A percentile compares a stretch with the other conserved stretches of the same genome.
phyloP scores from a whole-genome alignment of 2,329 filamentous ascomycete species.

The Penicillium vulpinum region DNA sequence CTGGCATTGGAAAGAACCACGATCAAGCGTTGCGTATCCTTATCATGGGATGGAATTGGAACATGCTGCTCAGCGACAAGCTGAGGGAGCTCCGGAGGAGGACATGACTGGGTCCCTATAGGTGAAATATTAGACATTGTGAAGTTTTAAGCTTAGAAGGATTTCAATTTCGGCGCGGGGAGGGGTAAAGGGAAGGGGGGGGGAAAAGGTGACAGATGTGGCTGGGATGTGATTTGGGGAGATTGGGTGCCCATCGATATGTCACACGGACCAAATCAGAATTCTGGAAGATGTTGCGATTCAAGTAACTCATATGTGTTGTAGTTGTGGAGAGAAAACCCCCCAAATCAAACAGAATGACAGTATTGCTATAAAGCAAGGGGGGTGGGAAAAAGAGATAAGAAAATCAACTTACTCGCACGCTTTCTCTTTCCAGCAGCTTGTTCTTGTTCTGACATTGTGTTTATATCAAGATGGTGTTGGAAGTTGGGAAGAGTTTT shows the following conservation, averaged over 20 bases:
- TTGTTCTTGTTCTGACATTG: slow-evolving; percentile 37
- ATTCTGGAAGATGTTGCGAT: not conserved
- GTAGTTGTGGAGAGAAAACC: not conserved
- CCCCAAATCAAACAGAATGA: not conserved
- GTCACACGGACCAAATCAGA: slow-evolving; percentile 1
- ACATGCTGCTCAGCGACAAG: slow-evolving; percentile 90
- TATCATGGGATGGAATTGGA: slow-evolving; percentile 81
- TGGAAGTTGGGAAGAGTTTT: slow-evolving; percentile 25
- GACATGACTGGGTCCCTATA: slow-evolving; percentile 88
- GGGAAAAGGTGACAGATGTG: not conserved
- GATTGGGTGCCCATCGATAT: not conserved
- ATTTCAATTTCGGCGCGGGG: not conserved
- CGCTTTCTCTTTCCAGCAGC: slow-evolving; percentile 41
- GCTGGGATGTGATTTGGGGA: not conserved
- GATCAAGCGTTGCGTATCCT: slow-evolving; percentile 86
- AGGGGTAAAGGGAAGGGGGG: not conserved
- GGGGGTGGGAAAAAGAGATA: not conserved
- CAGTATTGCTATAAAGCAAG: not conserved
- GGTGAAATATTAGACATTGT: slow-evolving; percentile 30
- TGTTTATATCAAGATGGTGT: slow-evolving; percentile 11
- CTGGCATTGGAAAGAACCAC: slow-evolving; percentile 97
- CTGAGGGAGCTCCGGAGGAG: slow-evolving; percentile 84
- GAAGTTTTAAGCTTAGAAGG: slow-evolving; percentile 2
- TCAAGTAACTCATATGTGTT: not conserved
- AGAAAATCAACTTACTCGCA: slow-evolving; percentile 34